Evolutionary conservation across 495 filamentous ascomycete genomes (phyloP).

Genomic region (Aspergillus panamensis): DNA sequence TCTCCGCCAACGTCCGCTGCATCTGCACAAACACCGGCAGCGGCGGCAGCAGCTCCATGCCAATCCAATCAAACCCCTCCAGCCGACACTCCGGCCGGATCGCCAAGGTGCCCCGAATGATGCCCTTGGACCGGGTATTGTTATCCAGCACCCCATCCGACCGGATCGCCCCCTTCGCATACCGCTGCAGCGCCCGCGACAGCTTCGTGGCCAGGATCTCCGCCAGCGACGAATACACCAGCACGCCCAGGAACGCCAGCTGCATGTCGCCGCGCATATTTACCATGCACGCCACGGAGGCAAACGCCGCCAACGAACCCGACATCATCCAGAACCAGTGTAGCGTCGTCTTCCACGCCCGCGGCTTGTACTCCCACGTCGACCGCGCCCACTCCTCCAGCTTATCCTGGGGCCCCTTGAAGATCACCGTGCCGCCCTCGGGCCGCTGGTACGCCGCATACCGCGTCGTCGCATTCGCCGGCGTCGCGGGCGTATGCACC

Average conservation of each 20-base stretch:
- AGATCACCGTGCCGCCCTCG: conserved; percentile 32
- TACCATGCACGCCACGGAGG: conserved; percentile 33
- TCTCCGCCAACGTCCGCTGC: conserved; percentile 18
- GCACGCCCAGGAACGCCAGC: conserved; percentile 25
- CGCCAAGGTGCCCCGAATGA: conserved; percentile 26
- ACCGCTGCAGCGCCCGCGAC: conserved; percentile 23
- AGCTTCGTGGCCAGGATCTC: conserved; percentile 28
- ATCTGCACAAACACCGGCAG: conserved; percentile 24
- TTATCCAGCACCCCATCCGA: conserved; percentile 13
- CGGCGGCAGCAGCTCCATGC: conserved; percentile 22
- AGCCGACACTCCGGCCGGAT: conserved; percentile 19
- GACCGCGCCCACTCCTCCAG: conserved; percentile 31
- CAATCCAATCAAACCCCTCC: conserved; percentile 25
- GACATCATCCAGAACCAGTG: conserved; percentile 28
- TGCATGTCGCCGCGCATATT: conserved; percentile 30
- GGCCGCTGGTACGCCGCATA: conserved; percentile 30
- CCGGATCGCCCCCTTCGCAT: conserved; percentile 16
- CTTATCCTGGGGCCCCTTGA: conserved; percentile 28
- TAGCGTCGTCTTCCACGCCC: conserved; percentile 7
- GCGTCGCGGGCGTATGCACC: conserved; percentile 17
- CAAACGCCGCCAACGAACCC: conserved; percentile 25
- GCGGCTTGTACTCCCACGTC: conserved; percentile 30
- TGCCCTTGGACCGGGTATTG: conserved; percentile 23
- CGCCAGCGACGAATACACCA: conserved; percentile 27
- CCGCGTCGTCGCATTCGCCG: conserved; percentile 1